Evolutionary conservation across 805 yeast genomes (phyloP).

Genomic region (Candida parachauliodes): DNA sequence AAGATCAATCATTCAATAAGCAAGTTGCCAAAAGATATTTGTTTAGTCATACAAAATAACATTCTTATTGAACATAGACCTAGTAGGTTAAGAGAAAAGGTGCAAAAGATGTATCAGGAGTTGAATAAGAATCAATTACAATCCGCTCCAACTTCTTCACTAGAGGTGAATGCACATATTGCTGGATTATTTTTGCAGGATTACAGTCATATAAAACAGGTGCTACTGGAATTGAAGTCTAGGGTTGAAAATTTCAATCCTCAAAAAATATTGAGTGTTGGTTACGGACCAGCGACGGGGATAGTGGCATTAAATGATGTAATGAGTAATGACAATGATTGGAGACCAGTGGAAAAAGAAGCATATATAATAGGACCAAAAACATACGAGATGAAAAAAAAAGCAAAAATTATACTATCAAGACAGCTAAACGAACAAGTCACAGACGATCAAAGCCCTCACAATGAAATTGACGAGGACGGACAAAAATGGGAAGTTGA

Average conservation of each 20-base stretch:
- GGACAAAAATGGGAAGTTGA: conserved; percentile 8
- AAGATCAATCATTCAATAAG: conserved; percentile 50
- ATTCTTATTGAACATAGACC: conserved; percentile 62
- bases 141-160: conserved; percentile 34
- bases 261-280: conserved; percentile 65
- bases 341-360: conserved; percentile 60
- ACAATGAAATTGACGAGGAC: conserved; percentile 10
- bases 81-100: conserved; percentile 57
- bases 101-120: conserved; percentile 51
- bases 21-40: conserved; percentile 52
- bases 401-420: conserved; percentile 74
- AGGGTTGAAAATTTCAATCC: conserved; percentile 65
- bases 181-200: conserved; percentile 79
- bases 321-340: conserved; percentile 59
- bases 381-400: conserved; percentile 61
- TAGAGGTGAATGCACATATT: conserved; percentile 75
- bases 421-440: conserved; percentile 55
- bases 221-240: conserved; percentile 58
- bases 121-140: conserved; percentile 55
- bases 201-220: conserved; percentile 67
- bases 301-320: conserved; percentile 83
- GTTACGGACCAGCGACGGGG: conserved; percentile 92
- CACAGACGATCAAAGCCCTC: conserved; percentile 12
- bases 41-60: conserved; percentile 59
- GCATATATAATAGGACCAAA: conserved; percentile 65